Evolutionary conservation across 1,284 basidiomycete species (phyloP), one percentile per base, ranked within the genome.

Genomic region (Boletellus sp.): DNA sequence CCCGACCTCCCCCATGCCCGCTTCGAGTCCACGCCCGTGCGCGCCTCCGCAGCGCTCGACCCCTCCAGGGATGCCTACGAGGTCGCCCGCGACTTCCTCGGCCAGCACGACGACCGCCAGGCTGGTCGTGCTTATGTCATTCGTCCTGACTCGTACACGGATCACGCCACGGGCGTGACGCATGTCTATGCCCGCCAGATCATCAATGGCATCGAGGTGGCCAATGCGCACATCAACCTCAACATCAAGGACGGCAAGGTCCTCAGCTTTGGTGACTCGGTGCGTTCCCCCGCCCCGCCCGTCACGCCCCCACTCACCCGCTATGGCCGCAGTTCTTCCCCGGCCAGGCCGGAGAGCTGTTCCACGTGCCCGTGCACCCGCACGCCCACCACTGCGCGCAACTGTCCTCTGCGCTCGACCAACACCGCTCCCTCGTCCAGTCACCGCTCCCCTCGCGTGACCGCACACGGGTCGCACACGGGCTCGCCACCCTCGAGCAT

Each of bases 161-260:
- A 96, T 71, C 71, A 74, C 54, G 80, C 78, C 52, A 93, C 91
- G 2, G 88, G 87, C n/a, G 78, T 94, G 43, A 87, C 89, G 19
- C 91, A 95, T 69, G 76, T 93, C 59, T 94, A 91, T 62, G 82
- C 86, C 56, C 81, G 85, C 57, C 93, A 97, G 71, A 60, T 89
- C 48, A 69, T 94, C 61, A 83, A 89, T 57, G 91, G 91, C 38
- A 74, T 94, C 50, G 91, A 94, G 66, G 91, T 97, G 13, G 78
- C 82, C 16, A 91, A 97, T 64, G 93, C 87, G 41, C 87, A 94
- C 71, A 81, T 94, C 71, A 95, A 96, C 69, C 72, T 97, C 66
- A 95, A 96, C 74, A 76, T 95, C 66, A 88, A 86, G 71, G 80
- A 89, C 54, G 92, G 91, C 47, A 72, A 77, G 48, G 79, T 96